Percentiles rank a stretch among this genome's conserved stretches.
Conservation (phyloP, 805 yeast species). For the Cyberlindnera mrakii region DNA sequence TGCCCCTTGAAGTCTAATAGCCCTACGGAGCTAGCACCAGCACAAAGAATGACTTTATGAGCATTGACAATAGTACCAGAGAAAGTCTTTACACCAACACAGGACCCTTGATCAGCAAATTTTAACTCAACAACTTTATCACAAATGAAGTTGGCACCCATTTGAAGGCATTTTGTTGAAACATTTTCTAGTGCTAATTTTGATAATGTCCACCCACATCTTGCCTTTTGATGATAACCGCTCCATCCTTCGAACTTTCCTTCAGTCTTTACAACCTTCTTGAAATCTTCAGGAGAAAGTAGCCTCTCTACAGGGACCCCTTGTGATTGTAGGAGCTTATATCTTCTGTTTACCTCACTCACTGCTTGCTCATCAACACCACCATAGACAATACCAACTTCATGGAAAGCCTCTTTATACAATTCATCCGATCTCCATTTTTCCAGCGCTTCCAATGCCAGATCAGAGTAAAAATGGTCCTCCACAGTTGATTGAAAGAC, state of each 20-base stretch:
- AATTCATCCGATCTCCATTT: slow-evolving; percentile 29
- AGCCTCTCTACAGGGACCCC: slow-evolving; percentile 7
- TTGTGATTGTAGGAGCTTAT: slow-evolving; percentile 5
- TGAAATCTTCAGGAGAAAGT: slow-evolving; percentile 4
- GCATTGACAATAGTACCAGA: slow-evolving; percentile 24
- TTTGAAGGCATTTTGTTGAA: slow-evolving; percentile 22
- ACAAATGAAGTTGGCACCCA: slow-evolving; percentile 28
- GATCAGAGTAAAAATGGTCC: slow-evolving; percentile 17
- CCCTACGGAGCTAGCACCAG: slow-evolving; percentile 34
- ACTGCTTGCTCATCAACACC: slow-evolving; percentile 9
- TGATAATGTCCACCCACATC: slow-evolving; percentile 35
- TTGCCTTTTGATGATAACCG: slow-evolving; percentile 26
- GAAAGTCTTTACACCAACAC: slow-evolving; percentile 24
- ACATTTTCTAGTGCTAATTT: slow-evolving; percentile 25
- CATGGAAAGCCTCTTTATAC: slow-evolving; percentile 27
- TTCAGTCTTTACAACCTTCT: background rate
- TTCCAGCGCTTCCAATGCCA: slow-evolving; percentile 30
- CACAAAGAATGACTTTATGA: slow-evolving; percentile 28
- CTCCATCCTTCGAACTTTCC: slow-evolving; percentile 24
- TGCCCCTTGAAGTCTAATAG: slow-evolving; percentile 31
- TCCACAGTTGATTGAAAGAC: slow-evolving; percentile 25
- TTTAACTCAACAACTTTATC: slow-evolving; percentile 12
- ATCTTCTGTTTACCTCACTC: slow-evolving; percentile 8
- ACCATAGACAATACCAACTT: slow-evolving; percentile 29
- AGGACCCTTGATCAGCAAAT: slow-evolving; percentile 20